Evolutionary conservation across 129 eudicot genomes (phyloP), one percentile per base, ranked within the genome.

Genomic region (Flaveria brownii): DNA sequence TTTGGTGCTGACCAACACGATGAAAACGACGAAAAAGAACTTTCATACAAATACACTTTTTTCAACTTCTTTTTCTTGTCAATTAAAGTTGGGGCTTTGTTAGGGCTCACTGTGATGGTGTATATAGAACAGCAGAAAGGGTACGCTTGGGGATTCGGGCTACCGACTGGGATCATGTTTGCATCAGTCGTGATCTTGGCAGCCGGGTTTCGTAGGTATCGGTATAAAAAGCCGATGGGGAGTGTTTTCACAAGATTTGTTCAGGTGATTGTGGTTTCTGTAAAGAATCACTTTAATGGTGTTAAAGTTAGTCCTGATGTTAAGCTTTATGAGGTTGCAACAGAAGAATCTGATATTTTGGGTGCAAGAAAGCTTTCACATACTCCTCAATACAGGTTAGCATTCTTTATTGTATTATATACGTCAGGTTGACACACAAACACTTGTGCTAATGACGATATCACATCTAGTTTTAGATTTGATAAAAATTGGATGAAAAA

Each of bases 1-100:
- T 91, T 94, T 25, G 99, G 99, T 0, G 99, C 97, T 0, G 99
- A 94, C 81, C 99, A 94, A 70, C 89, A 87, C 12, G 95, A 91
- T 16, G 90, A 85, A 49, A 76, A 84, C 6, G 95, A 91, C 9
- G 80, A 83, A 15, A 82, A 65, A 39, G 97, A 91, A 84, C 84
- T 85, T 13, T 59, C 63, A 0, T 85, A 88, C 61, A 91, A 91
- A 47, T 88, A 83, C 57, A 74, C 86, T 3, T 91, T 91, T 39
- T 91, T 91, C 81, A 91, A 88, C 75, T 87, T 92, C 80, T 91
- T 91, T 74, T 91, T 91, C 85, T 87, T 88, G 39, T 92, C 97
- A 39, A 88, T 91, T 43, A 91, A 88, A 80, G 87, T 87, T 64
- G 95, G 97, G 10, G 95, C 95, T 16, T 70, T 91, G 4, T 56